Evolutionary conservation across 2,329 filamentous ascomycete genomes (phyloP).

Genomic region (Ophiostoma novo-ulmi): DNA sequence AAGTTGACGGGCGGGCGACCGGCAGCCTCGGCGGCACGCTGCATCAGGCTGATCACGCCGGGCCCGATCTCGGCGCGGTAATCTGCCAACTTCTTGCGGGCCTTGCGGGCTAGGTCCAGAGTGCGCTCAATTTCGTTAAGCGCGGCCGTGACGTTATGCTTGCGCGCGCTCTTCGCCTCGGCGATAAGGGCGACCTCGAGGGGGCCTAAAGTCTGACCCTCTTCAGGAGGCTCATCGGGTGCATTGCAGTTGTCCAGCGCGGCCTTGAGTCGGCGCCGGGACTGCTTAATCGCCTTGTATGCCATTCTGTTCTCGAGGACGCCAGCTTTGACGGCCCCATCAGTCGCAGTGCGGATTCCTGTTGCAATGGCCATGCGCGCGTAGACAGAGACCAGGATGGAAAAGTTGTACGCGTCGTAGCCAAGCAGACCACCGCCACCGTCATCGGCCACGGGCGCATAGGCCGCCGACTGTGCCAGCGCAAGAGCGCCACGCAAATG

Average conservation of each 20-base stretch:
- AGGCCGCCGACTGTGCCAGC: slow-evolving; percentile 32
- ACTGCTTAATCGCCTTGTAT: slow-evolving; percentile 28
- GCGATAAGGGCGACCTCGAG: not conserved
- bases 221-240: not conserved
- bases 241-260: slow-evolving; percentile 17
- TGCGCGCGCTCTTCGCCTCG: not conserved
- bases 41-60: slow-evolving; percentile 33
- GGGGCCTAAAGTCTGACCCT: not conserved
- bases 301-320: slow-evolving; percentile 28
- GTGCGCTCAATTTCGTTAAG: slow-evolving; percentile 30
- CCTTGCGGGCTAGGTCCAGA: slow-evolving; percentile 26
- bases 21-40: slow-evolving; percentile 32
- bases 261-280: slow-evolving; percentile 24
- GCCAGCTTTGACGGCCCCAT: slow-evolving; percentile 24
- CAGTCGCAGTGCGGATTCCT: slow-evolving; percentile 29
- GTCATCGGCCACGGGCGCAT: slow-evolving; percentile 19
- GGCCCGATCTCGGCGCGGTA: slow-evolving; percentile 29
- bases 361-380: slow-evolving; percentile 29
- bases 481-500: slow-evolving; percentile 31
- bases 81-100: slow-evolving; percentile 25
- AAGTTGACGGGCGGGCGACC: slow-evolving; percentile 29
- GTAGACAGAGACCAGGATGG: slow-evolving; percentile 32
- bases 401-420: slow-evolving; percentile 35
- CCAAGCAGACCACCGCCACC: slow-evolving; percentile 28
- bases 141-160: slow-evolving; percentile 15